Evolutionary conservation across 441 rosid species (phyloP), one percentile per base, ranked within the genome.

Genomic region (Adansonia grandidieri): DNA sequence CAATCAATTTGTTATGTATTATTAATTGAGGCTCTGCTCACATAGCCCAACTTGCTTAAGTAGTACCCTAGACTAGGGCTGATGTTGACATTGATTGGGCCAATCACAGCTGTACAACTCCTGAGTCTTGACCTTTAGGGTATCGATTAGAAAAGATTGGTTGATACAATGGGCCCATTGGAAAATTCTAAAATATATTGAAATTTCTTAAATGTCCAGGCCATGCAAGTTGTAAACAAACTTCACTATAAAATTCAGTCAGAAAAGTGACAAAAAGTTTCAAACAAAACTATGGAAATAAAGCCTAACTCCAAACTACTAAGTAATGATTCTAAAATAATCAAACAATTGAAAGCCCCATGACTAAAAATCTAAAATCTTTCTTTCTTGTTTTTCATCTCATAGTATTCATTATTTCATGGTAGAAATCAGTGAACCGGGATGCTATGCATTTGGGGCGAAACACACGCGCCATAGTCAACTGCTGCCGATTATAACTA

Each of bases 31-130:
- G 56, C 42, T 28, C 42, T 6, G 45, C 15, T 50, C 76, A 56
- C 11, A 19, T 37, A 22, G 64, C 22, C n/a, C 48, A 53, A 71
- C 61, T 71, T 71, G 48, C 48, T 72, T 11, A 5, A 37, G 51
- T 40, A 40, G 37, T 13, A 24, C 44, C 73, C 50, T 72, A 53
- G 28, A 15, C 24, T 71, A 72, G 76, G 65, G 65, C 17, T 56
- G 22, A 51, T 14, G 6, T 70, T 24, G 58, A 22, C 51, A 72
- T 72, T 37, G 64, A 3, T 57, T 40, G 76, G 64, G 45, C 76
- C 65, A 17, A 11, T 40, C 64, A 44, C 64, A 32, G 45, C 32
- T 37, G 17, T 37, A 5, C 50, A 54, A 54, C 28, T 9, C 24
- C n/a, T 0, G 75, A 32, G 20, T 17, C 19, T n/a, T n/a, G 6